Base-by-base conservation (phyloP, 352 stramenopile species). In the Pythium chondricola region DNA sequence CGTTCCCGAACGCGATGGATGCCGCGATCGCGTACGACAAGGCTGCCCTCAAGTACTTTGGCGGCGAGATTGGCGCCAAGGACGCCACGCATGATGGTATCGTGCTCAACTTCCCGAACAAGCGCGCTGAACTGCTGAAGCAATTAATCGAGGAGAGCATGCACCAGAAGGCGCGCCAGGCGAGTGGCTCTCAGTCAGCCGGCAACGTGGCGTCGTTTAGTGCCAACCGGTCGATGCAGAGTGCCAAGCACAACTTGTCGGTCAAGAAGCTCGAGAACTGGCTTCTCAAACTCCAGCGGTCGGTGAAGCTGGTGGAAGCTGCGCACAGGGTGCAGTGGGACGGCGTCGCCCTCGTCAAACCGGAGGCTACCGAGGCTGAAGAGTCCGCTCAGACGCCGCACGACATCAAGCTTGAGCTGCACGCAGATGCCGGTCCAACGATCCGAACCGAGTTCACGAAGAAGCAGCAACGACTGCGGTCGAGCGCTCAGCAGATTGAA, bases 1-100 rank as follows among this genome's bases (percentile, higher is more conserved):
- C 71, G 35, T 93, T 88, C 48, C 43, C 75, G 2, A 87, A 63
- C 9, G 66, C 74, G 0, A 70, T 78, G 40, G 78, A 93, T 29
- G 81, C 81, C 3, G 81, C 78, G 7, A 64, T 83, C 31, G 81
- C 81, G n/a, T 93, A 93, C 40, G 81, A 93, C 51, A 87, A 85
- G 48, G 81, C 78, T 2, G 77, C 79, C 9, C 56, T 88, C 20
- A 81, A 76, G 49, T 85, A 84, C 48, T 93, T 88, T 58, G 78
- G 74, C 11, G 72, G 76, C 21, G 51, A 59, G 17, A 53, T 72
- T 17, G 66, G 66, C 26, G 58, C 68, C 3, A 71, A 56, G 46
- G 60, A 68, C 17, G 71, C 66, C 17, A 45, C 46, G 7, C 52
- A 74, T 42, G 71, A 85, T 7, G 57, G 73, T 7, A 68, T 88